Conservation (phyloP, 805 yeast genomes). For the Metschnikowia dekortorum region DNA sequence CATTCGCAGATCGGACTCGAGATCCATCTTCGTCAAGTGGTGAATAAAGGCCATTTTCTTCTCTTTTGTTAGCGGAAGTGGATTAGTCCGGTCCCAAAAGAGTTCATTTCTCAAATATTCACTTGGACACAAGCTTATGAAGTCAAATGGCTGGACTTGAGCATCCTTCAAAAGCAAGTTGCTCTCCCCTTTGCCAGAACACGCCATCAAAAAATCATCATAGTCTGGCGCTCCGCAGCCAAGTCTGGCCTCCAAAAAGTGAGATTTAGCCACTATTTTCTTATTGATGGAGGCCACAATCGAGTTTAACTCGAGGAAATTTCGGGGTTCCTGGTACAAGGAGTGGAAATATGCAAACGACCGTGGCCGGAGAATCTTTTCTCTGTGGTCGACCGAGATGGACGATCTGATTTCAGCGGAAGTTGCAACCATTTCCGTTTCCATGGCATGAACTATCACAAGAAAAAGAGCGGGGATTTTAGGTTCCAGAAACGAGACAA, state of each 20-base stretch:
- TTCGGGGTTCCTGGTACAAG: background rate
- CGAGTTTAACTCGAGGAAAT: slow-evolving; percentile 3
- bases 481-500: no score
- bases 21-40: background rate
- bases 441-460: background rate
- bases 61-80: background rate
- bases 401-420: slow-evolving; percentile 1
- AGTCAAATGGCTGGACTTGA: slow-evolving; percentile 9
- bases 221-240: background rate
- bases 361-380: background rate
- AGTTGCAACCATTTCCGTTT: slow-evolving; percentile 6
- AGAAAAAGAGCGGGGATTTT: no score
- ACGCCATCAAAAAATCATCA: background rate
- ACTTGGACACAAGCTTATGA: slow-evolving; percentile 4
- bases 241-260: background rate
- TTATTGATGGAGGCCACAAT: slow-evolving; percentile 5
- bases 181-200: background rate
- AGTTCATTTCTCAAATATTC: background rate
- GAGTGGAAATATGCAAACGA: slow-evolving; percentile 3
- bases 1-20: background rate
- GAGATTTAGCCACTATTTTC: slow-evolving; percentile 2
- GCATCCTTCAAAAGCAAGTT: background rate
- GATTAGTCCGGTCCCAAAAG: background rate
- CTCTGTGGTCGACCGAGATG: slow-evolving; percentile 2
- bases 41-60: background rate